These are phyloP conservation scores for Fusarium caatingaense DNA, from an alignment of 2,329 filamentous ascomycete genomes.

Conservation along the genomic window DNA sequence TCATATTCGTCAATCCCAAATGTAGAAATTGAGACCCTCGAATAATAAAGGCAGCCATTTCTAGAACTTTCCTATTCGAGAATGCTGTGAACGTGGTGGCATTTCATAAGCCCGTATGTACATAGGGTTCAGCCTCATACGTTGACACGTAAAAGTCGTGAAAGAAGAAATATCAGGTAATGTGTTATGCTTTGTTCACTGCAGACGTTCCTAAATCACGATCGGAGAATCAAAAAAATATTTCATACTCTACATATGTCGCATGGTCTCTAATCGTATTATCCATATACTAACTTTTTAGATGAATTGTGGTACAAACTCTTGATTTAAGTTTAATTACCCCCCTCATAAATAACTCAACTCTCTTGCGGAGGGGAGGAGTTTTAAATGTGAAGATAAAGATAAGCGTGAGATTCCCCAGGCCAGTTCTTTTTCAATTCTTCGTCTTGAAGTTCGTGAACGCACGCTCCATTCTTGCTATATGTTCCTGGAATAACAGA, in stretches of 20 bases:
- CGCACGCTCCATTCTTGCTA: neutral
- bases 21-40: neutral
- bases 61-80: neutral
- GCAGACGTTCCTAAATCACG: accelerated
- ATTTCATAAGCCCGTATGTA: neutral
- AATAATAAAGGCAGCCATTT: neutral
- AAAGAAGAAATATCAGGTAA: neutral
- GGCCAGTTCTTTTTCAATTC: neutral
- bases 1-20: neutral
- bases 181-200: neutral
- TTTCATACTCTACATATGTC: no score
- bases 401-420: neutral
- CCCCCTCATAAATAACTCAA: neutral
- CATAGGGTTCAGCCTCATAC: neutral
- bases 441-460: neutral
- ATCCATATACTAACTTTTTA: no score
- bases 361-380: neutral
- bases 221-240: neutral
- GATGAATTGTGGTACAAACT: neutral
- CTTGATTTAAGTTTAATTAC: neutral
- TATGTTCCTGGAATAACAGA: neutral
- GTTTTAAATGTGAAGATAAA: neutral
- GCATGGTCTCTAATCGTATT: no score
- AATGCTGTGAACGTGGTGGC: neutral
- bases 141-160: neutral